A percentile compares a stretch with the other conserved stretches of the same genome.
These are phyloP conservation scores for Aegilops umbellulata DNA, from an alignment of 176 grass and related monocot genomes.

Conservation along the genomic window DNA sequence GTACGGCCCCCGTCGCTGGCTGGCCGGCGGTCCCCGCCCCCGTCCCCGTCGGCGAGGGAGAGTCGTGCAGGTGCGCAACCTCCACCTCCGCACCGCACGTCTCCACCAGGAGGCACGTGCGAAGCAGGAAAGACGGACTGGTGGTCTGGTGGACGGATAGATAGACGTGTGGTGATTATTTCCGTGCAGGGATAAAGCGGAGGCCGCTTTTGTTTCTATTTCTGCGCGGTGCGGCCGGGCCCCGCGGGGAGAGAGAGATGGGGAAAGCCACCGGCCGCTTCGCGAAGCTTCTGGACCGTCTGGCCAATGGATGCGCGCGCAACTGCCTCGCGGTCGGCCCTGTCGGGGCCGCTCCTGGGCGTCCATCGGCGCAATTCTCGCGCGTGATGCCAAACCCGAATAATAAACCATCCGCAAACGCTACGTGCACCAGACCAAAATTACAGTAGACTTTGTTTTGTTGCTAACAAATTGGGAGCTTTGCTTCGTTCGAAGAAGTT, in stretches of 20 bases:
- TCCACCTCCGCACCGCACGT: background rate
- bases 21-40: background rate
- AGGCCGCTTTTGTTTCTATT: slow-evolving; percentile 5
- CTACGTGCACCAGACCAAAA: background rate
- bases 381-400: background rate
- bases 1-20: background rate
- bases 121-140: background rate
- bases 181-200: background rate
- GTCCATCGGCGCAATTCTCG: background rate
- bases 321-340: background rate
- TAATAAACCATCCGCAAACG: background rate
- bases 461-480: no score
- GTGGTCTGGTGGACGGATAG: background rate
- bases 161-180: background rate
- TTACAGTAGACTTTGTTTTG: no score
- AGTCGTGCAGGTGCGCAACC: background rate
- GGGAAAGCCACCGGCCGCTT: background rate
- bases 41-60: background rate
- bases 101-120: background rate
- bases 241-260: background rate
- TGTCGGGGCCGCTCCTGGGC: background rate
- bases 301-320: background rate
- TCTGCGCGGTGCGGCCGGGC: background rate
- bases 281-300: background rate
- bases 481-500: no score